Percentiles rank a stretch among this genome's conserved stretches.
phyloP scores from a whole-genome alignment of 2,329 filamentous ascomycete genomes.

The Aspergillus aculeatus region DNA sequence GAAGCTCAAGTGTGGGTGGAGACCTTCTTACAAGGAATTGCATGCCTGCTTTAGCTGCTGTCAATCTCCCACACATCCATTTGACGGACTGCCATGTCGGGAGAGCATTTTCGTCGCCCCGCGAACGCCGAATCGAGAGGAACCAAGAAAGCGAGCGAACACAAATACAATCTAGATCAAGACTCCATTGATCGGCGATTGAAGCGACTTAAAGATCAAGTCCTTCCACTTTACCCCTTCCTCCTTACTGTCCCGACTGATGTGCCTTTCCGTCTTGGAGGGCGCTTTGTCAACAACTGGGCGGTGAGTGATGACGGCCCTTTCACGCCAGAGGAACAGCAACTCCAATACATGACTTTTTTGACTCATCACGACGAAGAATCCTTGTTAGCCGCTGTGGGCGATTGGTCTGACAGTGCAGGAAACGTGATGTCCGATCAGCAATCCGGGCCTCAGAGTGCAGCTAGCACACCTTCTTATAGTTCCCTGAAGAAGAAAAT shows the following conservation, averaged over 20 bases:
- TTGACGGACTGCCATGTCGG: conserved; percentile 41
- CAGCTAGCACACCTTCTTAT: conserved; percentile 42
- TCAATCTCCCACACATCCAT: conserved; percentile 2
- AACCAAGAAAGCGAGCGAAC: conserved; percentile 24
- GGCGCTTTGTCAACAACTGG: conserved; percentile 47
- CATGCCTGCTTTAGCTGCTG: not conserved
- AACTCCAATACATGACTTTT: conserved; percentile 63
- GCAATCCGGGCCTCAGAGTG: conserved; percentile 37
- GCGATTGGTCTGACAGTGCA: conserved; percentile 53
- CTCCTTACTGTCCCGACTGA: conserved; percentile 49
- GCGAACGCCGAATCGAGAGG: conserved; percentile 27
- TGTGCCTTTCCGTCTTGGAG: conserved; percentile 45
- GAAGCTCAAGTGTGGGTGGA: not conserved
- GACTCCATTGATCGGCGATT: conserved; percentile 38
- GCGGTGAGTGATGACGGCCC: conserved; percentile 50
- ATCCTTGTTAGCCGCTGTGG: conserved; percentile 52
- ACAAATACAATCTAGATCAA: conserved; percentile 24
- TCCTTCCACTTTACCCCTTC: conserved; percentile 47
- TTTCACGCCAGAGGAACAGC: conserved; percentile 56
- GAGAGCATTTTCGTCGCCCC: conserved; percentile 32
- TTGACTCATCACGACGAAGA: conserved; percentile 58
- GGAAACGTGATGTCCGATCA: conserved; percentile 47
- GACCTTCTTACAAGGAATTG: not conserved
- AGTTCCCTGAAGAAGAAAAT: conserved; percentile 59
- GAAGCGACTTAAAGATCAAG: conserved; percentile 40